These are phyloP conservation scores for Diaporthe batatas DNA, from an alignment of 2,329 filamentous ascomycete genomes.

Conservation along the genomic window DNA sequence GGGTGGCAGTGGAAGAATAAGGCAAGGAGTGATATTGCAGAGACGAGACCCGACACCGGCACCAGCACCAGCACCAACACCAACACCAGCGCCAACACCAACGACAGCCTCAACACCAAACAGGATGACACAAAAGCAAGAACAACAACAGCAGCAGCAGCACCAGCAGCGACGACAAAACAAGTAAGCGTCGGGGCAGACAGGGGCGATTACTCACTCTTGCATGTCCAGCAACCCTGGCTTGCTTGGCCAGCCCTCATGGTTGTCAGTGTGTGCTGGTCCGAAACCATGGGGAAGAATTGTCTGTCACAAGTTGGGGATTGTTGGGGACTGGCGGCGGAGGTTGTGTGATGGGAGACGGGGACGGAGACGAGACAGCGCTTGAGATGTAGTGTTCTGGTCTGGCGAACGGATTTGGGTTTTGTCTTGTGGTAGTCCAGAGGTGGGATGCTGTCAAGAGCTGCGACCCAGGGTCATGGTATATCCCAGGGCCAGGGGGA, in stretches of 20 bases:
- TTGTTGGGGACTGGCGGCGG: background rate
- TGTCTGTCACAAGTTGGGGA: background rate
- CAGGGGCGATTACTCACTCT: slow-evolving; percentile 51
- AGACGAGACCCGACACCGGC: background rate
- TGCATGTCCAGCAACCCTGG: slow-evolving; percentile 60
- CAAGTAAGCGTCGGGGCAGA: background rate
- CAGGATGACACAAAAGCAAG: background rate
- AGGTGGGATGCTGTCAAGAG: slow-evolving; percentile 5
- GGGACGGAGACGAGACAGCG: slow-evolving; percentile 25
- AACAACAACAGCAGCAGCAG: background rate
- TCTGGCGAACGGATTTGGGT: slow-evolving; percentile 16
- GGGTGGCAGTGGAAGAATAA: background rate
- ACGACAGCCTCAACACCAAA: background rate
- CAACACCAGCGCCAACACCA: background rate
- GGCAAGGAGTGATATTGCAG: background rate
- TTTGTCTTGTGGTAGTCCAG: slow-evolving; percentile 25
- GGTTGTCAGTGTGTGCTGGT: slow-evolving; percentile 9
- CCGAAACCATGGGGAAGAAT: background rate
- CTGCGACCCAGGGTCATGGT: slow-evolving; percentile 27
- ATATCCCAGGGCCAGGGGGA: slow-evolving; percentile 9
- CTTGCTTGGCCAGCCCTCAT: slow-evolving; percentile 39
- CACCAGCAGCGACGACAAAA: background rate
- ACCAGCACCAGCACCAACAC: no score
- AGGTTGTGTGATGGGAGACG: slow-evolving; percentile 20
- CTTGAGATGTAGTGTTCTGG: slow-evolving; percentile 32